A percentile compares a stretch with the other conserved stretches of the same genome.
Evolutionary conservation across 78 protist species (phyloP).

Genomic region (Protostelium mycophagum): DNA sequence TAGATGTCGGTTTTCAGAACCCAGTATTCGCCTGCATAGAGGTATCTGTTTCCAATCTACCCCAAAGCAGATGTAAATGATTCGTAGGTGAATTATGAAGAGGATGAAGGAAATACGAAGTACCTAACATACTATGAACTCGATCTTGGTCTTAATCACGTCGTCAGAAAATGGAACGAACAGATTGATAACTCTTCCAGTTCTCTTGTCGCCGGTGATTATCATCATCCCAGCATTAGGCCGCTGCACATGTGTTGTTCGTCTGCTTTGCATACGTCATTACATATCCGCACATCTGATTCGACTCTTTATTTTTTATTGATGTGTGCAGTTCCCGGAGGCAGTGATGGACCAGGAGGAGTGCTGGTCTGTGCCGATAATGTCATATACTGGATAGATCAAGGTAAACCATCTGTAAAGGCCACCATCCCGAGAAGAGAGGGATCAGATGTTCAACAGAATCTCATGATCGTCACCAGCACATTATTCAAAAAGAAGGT

Average conservation of each 20-base stretch:
- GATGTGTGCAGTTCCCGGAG: conserved; percentile 89
- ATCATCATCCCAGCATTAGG: neutral
- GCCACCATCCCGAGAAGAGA: conserved; percentile 62
- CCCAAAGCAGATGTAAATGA: neutral
- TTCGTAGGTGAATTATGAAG: conserved; percentile 41
- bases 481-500: conserved; percentile 34
- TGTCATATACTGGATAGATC: conserved; percentile 32
- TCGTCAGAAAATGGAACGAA: conserved; percentile 78
- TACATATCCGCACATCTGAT: no score
- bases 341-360: conserved; percentile 93
- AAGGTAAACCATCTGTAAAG: conserved; percentile 17
- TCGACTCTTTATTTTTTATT: no score
- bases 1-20: conserved; percentile 97
- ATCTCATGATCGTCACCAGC: conserved; percentile 34
- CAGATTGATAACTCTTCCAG: conserved; percentile 69
- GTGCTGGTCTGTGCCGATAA: conserved; percentile 79
- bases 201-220: conserved; percentile 41
- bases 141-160: conserved; percentile 97
- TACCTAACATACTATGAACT: conserved; percentile 92
- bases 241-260: neutral
- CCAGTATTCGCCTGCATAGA: conserved; percentile 97
- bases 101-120: conserved; percentile 31
- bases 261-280: no score
- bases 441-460: conserved; percentile 23
- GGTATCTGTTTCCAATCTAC: conserved; percentile 78